phyloP scores from a whole-genome alignment of 257 asterid species.

The Mitragyna speciosa region DNA sequence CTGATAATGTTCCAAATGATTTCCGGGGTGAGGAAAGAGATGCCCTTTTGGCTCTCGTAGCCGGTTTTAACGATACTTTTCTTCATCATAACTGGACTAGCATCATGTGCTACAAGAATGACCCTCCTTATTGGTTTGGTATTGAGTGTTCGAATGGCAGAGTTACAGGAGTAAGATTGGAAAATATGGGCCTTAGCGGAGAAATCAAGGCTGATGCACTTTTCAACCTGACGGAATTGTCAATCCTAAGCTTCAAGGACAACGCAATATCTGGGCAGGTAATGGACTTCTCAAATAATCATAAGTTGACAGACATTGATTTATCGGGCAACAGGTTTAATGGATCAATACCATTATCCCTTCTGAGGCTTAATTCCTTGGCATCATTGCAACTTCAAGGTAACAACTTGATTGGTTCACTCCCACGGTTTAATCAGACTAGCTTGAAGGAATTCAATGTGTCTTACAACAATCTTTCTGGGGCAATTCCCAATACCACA shows the following conservation, averaged over 20 bases:
- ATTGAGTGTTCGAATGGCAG: conserved; percentile 54
- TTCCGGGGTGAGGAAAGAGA: conserved; percentile 60
- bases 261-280: conserved; percentile 50
- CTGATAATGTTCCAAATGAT: conserved; percentile 30
- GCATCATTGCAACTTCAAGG: conserved; percentile 59
- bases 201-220: conserved; percentile 43
- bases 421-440: conserved; percentile 50
- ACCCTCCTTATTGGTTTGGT: conserved; percentile 57
- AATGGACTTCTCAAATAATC: conserved; percentile 48
- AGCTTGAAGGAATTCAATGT: conserved; percentile 50
- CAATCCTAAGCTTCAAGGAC: conserved; percentile 54
- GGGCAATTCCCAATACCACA: conserved; percentile 50
- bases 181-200: conserved; percentile 46
- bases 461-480: conserved; percentile 56
- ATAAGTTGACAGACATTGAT: conserved; percentile 43
- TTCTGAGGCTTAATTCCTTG: conserved; percentile 35
- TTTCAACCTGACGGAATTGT: conserved; percentile 47
- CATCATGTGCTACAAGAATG: conserved; percentile 55
- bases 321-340: conserved; percentile 50
- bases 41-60: conserved; percentile 45
- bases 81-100: conserved; percentile 53
- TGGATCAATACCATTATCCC: conserved; percentile 51
- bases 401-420: conserved; percentile 48
- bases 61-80: conserved; percentile 36
- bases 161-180: conserved; percentile 53